Evolutionary conservation across 139 green algal species (phyloP), one percentile per base, ranked within the genome.

Genomic region (Micromonas pusilla): DNA sequence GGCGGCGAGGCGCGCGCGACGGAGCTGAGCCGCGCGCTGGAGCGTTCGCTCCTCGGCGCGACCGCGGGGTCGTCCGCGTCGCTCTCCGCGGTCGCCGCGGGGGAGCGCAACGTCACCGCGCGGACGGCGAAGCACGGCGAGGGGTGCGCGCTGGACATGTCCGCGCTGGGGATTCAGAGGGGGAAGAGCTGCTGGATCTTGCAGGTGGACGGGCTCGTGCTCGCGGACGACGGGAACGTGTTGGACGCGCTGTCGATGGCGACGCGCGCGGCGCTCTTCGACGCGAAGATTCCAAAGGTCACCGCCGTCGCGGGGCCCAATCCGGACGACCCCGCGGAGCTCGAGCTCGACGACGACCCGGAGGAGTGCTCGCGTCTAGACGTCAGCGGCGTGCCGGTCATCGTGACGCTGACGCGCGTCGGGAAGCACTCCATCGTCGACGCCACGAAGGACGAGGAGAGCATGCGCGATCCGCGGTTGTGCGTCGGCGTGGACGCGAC

Each of bases 131-230:
- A 45, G 30, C 66, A n/a, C 30, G 66, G 30, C 66, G 5, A 5
- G 25, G 70, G 30, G 16, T 60, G 62, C 25, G 83, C 73, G 0
- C 39, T 92, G 6, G 84, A 93, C 75, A 72, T 92, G 1, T 73
- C 68, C 1, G 16, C 76, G 26, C 81, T 96, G 32, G 83, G 78
- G 81, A 91, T 97, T 70, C 65, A 92, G 16, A 54, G 79, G 1
- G 89, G 90, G 76, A 93, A 92, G 80, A 84, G 79, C 0, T 91
- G 85, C 67, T 97, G 92, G 92, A n/a, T 85, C 66, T 63, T 97
- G 45, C 87, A 87, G 38, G 76, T 95, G 0, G 92, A 97, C 53
- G 89, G 80, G 0, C 78, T 96, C 30, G 83, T 96, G 32, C 79
- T 96, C 19, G 89, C 89, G 52, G 82, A 88, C n/a, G 90, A 90